Evolutionary conservation across 768 basidiomycete species (phyloP).

Genomic region (Kondoa malvinella): DNA sequence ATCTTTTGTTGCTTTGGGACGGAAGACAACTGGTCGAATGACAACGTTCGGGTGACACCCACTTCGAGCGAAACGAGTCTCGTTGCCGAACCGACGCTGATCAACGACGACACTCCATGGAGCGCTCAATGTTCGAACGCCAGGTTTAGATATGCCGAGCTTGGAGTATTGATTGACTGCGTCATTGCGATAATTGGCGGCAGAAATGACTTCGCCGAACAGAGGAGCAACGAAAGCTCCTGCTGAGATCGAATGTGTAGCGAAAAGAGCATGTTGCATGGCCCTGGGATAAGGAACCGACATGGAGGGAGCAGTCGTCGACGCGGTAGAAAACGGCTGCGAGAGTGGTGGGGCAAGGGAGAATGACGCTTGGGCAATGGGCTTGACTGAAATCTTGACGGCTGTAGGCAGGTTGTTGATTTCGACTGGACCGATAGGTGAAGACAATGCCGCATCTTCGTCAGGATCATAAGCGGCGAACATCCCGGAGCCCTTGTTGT

Average conservation of each 20-base stretch:
- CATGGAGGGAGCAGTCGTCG: slow-evolving; percentile 19
- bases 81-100: slow-evolving; percentile 50
- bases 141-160: slow-evolving; percentile 61
- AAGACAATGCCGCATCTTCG: background rate
- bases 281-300: slow-evolving; percentile 26
- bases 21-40: slow-evolving; percentile 41
- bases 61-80: slow-evolving; percentile 46
- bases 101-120: slow-evolving; percentile 65
- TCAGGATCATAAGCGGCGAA: slow-evolving; percentile 1
- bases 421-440: slow-evolving; percentile 2
- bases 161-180: slow-evolving; percentile 68
- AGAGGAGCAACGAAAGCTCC: slow-evolving; percentile 48
- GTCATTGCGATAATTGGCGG: slow-evolving; percentile 52
- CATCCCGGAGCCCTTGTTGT: background rate
- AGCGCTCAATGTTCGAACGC: slow-evolving; percentile 59
- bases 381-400: slow-evolving; percentile 18
- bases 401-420: background rate
- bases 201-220: slow-evolving; percentile 48
- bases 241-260: slow-evolving; percentile 43
- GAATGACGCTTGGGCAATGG: slow-evolving; percentile 20
- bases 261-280: slow-evolving; percentile 44
- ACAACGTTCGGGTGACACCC: slow-evolving; percentile 55
- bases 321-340: slow-evolving; percentile 18
- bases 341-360: slow-evolving; percentile 22
- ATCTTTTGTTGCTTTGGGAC: background rate